Percentiles rank a stretch among this genome's conserved stretches.
Conservation (phyloP, 306 rosid species). For the Lupinus albus region DNA sequence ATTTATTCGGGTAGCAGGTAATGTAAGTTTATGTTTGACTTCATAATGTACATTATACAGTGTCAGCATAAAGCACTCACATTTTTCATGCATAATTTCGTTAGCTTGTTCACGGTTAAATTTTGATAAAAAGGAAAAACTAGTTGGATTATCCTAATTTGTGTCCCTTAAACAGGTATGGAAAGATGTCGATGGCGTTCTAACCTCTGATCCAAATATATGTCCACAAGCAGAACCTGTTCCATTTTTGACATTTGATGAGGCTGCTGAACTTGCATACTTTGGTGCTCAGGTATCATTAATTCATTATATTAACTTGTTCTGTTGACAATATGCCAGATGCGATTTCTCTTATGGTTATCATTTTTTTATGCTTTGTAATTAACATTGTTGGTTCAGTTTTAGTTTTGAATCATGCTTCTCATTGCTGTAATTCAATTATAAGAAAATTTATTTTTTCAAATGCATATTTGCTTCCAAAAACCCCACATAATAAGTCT, state of each 20-base stretch:
- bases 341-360: constrained; percentile 12
- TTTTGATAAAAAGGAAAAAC: constrained; percentile 14
- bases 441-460: background rate
- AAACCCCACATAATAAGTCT: no score
- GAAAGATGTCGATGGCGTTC: constrained; percentile 98
- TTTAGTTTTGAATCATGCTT: constrained; percentile 12
- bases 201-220: constrained; percentile 90
- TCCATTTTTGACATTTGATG: constrained; percentile 90
- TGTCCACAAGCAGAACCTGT: constrained; percentile 75
- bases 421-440: constrained; percentile 16
- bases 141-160: background rate
- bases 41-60: constrained; percentile 26
- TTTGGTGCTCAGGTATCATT: constrained; percentile 92
- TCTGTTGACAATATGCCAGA: constrained; percentile 32
- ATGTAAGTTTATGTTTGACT: constrained; percentile 24
- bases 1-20: constrained; percentile 19
- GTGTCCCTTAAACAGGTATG: constrained; percentile 72
- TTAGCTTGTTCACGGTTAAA: constrained; percentile 9
- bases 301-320: constrained; percentile 17
- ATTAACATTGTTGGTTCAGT: constrained; percentile 7
- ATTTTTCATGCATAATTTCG: constrained; percentile 5
- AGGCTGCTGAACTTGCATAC: constrained; percentile 98
- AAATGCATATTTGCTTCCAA: background rate
- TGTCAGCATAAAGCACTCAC: constrained; percentile 20
- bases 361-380: background rate